Evolutionary conservation across 164 flowering plant genomes (phyloP), one percentile per base, ranked within the genome.

Genomic region (Vitis cinerea): DNA sequence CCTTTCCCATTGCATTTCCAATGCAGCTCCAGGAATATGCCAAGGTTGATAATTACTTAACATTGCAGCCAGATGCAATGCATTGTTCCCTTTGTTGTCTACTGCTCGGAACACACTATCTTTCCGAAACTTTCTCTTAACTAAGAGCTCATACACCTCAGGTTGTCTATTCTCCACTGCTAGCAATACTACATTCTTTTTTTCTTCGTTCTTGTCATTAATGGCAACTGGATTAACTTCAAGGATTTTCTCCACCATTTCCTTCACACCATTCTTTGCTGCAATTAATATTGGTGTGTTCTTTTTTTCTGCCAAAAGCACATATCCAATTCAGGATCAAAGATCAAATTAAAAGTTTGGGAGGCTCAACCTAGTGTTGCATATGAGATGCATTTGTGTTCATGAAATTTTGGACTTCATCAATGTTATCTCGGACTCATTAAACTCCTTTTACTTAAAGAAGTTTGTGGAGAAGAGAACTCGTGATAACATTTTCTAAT

Each of bases 221-320:
- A 76, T 65, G 23, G 79, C 75, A 16, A 59, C 63, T 0, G 79
- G 79, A 53, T 63, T 68, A 10, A 3, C 29, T 12, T 72, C 37
- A 2, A 76, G 73, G 11, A 76, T 72, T 56, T 31, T 54, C 4
- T 65, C 64, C 37, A 77, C 73, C 51, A 77, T 77, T 58, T 72
- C 76, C 0, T 49, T n/a, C 50, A 72, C 66, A 3, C 79, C 79
- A 10, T 12, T 68, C 31, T 60, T 68, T 16, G 75, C 75, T 16
- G 75, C 75, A 4, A 72, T 10, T 27, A 72, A 13, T 60, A 72
- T 27, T 0, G 75, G 62, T 5, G 75, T 52, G 56, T 66, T 66
- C 17, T 31, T 31, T 31, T 31, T 6, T 3, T 31, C 44, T 31
- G 3, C 44, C 44, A 31, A 31, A 31, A 31, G 44, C 44, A 31